Conservation (phyloP, 805 yeast species). For the Ogataea ramenticola region DNA sequence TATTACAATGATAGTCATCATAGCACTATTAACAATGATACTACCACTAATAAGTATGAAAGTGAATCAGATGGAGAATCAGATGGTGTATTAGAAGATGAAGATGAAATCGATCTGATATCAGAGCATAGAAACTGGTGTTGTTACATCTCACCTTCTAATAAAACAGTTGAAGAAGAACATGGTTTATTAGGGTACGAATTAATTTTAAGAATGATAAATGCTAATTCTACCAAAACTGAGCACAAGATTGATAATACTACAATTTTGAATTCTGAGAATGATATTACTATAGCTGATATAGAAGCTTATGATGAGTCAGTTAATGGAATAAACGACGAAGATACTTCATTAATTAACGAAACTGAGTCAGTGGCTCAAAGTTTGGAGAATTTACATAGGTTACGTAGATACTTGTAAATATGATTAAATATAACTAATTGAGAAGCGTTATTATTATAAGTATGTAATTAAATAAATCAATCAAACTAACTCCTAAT, state of each 20-base stretch:
- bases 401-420: slow-evolving; percentile 1
- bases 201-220: slow-evolving; percentile 8
- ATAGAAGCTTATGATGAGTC: not conserved
- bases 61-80: not conserved
- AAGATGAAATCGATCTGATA: slow-evolving; percentile 21
- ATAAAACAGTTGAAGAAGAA: not conserved
- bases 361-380: not conserved
- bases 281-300: slow-evolving; percentile 2
- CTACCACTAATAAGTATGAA: too few species aligned
- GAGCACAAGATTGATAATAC: too few species aligned
- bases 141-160: slow-evolving; percentile 9
- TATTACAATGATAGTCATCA: not conserved
- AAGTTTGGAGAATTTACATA: not conserved
- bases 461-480: too few species aligned
- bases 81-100: slow-evolving; percentile 7
- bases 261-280: slow-evolving; percentile 5
- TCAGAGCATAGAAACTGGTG: slow-evolving; percentile 33
- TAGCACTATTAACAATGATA: too few species aligned
- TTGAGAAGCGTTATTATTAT: too few species aligned
- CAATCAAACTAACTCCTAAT: slow-evolving; percentile 30
- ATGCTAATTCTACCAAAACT: slow-evolving; percentile 1
- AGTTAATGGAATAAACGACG: not conserved
- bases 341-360: too few species aligned
- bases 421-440: too few species aligned
- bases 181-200: slow-evolving; percentile 8